Conservation (phyloP, 352 stramenopile genomes). For the Phytophthora syringae region DNA sequence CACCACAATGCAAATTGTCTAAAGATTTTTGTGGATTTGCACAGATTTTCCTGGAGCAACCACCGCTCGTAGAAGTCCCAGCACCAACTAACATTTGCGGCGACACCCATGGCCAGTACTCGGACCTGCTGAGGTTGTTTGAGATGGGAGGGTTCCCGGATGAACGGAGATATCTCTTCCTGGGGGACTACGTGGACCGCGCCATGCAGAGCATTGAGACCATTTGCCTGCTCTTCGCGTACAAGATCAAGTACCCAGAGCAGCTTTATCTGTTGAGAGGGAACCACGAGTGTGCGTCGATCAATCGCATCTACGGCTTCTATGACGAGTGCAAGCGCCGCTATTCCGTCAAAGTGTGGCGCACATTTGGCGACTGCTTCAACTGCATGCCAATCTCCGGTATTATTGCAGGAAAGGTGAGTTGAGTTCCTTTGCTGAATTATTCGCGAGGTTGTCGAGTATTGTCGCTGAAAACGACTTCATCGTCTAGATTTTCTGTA, state of each 20-base stretch:
- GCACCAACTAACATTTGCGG: slow-evolving; percentile 97
- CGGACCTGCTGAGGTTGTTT: slow-evolving; percentile 98
- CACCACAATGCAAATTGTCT: neutral
- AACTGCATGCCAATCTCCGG: slow-evolving; percentile 98
- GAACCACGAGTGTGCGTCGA: slow-evolving; percentile 99
- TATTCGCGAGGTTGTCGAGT: too few species aligned
- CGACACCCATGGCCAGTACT: slow-evolving; percentile 99
- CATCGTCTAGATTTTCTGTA: slow-evolving; percentile 97
- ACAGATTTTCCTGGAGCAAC: slow-evolving; percentile 91
- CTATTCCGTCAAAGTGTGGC: slow-evolving; percentile 94
- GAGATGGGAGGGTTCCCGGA: slow-evolving; percentile 92
- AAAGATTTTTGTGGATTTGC: neutral
- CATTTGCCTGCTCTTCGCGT: slow-evolving; percentile 97
- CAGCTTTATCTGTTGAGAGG: slow-evolving; percentile 98
- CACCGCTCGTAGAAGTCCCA: slow-evolving; percentile 94
- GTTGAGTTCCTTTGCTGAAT: neutral
- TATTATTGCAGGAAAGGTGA: slow-evolving; percentile 94
- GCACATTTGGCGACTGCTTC: slow-evolving; percentile 98
- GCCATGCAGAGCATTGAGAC: slow-evolving; percentile 98
- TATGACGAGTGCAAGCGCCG: slow-evolving; percentile 98
- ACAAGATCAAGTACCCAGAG: slow-evolving; percentile 99
- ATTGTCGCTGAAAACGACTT: neutral
- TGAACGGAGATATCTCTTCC: slow-evolving; percentile 70
- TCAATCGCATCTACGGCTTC: slow-evolving; percentile 99
- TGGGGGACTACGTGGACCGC: slow-evolving; percentile 94